Percentiles rank a stretch among this genome's conserved stretches.
Evolutionary conservation across 2,329 filamentous ascomycete genomes (phyloP).

Genomic region (Exophiala sideris): DNA sequence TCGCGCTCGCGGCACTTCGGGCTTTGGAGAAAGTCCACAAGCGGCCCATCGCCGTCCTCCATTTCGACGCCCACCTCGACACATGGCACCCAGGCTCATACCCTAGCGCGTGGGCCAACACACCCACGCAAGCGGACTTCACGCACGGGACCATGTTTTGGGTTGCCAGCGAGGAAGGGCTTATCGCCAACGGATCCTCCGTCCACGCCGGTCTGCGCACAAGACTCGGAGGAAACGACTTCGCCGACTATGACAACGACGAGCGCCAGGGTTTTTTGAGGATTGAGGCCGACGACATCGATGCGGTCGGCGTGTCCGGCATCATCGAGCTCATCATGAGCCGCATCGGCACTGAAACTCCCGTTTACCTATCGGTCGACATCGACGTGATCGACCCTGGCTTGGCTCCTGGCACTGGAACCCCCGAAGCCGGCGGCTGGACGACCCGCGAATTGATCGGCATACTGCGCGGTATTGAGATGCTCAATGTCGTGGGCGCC

Average conservation of each 20-base stretch:
- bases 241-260: slow-evolving; percentile 68
- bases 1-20: slow-evolving; percentile 66
- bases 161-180: slow-evolving; percentile 75
- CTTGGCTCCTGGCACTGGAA: slow-evolving; percentile 71
- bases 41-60: slow-evolving; percentile 64
- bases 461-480: slow-evolving; percentile 77
- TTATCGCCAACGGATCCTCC: slow-evolving; percentile 69
- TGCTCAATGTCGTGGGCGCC: slow-evolving; percentile 78
- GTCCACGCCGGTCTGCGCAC: slow-evolving; percentile 84
- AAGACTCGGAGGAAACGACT: slow-evolving; percentile 64
- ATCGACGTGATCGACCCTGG: slow-evolving; percentile 78
- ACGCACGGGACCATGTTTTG: slow-evolving; percentile 92
- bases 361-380: slow-evolving; percentile 77
- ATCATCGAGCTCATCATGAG: slow-evolving; percentile 68
- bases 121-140: slow-evolving; percentile 64
- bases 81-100: slow-evolving; percentile 81
- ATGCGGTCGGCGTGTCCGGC: slow-evolving; percentile 71
- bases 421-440: slow-evolving; percentile 88
- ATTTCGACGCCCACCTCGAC: slow-evolving; percentile 66
- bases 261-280: slow-evolving; percentile 74
- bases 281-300: slow-evolving; percentile 81
- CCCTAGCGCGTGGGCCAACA: slow-evolving; percentile 66
- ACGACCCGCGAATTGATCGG: slow-evolving; percentile 82
- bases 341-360: slow-evolving; percentile 68
- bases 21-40: slow-evolving; percentile 62